Evolutionary conservation across 306 rosid genomes (phyloP).

Genomic region (Quercus rubra): DNA sequence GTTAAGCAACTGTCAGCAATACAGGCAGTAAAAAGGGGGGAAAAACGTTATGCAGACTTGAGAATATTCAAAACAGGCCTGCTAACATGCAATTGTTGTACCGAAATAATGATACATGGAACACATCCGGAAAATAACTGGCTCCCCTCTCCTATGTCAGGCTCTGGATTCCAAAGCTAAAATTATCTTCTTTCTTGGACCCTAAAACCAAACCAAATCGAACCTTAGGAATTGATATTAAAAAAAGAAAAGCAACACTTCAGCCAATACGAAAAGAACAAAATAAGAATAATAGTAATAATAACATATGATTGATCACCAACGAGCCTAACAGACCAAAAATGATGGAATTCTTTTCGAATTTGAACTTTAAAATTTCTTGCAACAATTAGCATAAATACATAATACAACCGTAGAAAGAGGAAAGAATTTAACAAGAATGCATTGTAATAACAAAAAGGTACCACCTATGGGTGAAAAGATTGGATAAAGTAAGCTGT

Average conservation of each 20-base stretch:
- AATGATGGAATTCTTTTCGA: too few relatives aligned
- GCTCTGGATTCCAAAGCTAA: constrained; percentile 80
- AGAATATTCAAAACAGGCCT: constrained; percentile 15
- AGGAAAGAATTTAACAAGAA: neutral
- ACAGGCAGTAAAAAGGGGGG: neutral
- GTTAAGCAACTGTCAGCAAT: constrained; percentile 27
- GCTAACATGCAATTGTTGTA: constrained; percentile 12
- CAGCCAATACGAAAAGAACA: neutral
- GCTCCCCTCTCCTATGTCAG: constrained; percentile 32
- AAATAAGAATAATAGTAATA: neutral
- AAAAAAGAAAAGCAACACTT: neutral
- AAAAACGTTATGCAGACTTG: constrained; percentile 12
- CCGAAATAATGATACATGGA: constrained; percentile 12
- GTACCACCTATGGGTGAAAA: neutral
- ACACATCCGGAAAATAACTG: neutral
- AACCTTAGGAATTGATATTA: neutral
- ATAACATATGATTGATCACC: too few relatives aligned
- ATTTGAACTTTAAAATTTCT: too few relatives aligned
- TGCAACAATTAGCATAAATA: too few relatives aligned
- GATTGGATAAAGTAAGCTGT: neutral
- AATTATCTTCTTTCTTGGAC: constrained; percentile 98
- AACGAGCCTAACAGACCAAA: too few relatives aligned
- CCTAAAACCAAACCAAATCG: constrained; percentile 51
- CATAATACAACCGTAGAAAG: too few relatives aligned
- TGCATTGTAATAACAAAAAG: neutral